phyloP scores from a whole-genome alignment of 306 rosid genomes.

The Abrus pulchellus region DNA sequence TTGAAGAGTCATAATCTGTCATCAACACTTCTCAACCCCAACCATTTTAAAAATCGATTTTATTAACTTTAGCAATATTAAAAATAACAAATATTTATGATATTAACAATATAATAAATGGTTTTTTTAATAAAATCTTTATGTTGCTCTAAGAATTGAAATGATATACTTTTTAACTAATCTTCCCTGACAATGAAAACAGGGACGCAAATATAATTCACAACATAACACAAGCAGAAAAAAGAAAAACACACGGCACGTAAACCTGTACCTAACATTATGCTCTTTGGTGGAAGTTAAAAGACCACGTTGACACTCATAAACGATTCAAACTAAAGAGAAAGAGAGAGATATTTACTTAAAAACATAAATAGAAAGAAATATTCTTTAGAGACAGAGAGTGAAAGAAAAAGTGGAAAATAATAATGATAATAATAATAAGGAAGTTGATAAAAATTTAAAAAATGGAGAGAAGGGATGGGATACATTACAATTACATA shows the following conservation, averaged over 20 bases:
- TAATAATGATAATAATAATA: background rate
- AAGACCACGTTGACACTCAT: background rate
- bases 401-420: background rate
- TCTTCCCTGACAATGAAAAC: too few species aligned
- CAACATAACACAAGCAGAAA: background rate
- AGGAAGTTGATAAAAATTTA: background rate
- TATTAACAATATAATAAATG: too few species aligned
- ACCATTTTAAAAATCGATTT: background rate
- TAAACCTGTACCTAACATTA: background rate
- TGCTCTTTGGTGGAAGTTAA: background rate
- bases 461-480: constrained; percentile 47
- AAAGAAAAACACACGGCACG: too few species aligned
- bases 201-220: background rate
- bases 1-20: background rate
- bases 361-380: constrained; percentile 44
- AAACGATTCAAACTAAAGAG: constrained; percentile 6
- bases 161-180: too few species aligned
- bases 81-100: too few species aligned
- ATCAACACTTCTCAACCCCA: constrained; percentile 10
- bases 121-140: too few species aligned
- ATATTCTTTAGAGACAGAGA: constrained; percentile 32
- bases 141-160: too few species aligned
- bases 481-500: constrained; percentile 20
- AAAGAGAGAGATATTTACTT: constrained; percentile 46
- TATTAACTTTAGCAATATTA: too few species aligned